These are phyloP conservation scores for Leccinum rimulosum DNA, from an alignment of 768 basidiomycete species.

Conservation along the genomic window DNA sequence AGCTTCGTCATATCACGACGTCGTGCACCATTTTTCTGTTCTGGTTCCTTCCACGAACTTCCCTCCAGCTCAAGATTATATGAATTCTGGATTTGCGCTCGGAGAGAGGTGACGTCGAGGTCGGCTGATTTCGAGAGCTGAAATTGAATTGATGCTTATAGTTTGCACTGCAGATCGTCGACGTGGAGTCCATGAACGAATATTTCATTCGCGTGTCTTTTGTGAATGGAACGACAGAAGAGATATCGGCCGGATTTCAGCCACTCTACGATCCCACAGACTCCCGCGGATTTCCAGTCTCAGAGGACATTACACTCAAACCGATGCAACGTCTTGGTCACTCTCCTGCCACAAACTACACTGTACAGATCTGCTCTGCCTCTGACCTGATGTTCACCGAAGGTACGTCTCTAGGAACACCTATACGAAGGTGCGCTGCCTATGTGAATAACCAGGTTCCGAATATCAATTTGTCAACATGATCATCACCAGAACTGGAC, in stretches of 20 bases:
- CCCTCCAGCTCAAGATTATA: constrained; percentile 11
- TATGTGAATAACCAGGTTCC: background rate
- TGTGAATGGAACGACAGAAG: background rate
- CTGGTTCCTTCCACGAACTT: constrained; percentile 23
- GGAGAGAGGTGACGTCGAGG: background rate
- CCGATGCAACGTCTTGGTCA: background rate
- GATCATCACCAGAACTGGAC: background rate
- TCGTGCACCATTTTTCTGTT: constrained; percentile 13
- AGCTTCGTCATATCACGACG: background rate
- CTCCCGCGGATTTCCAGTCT: background rate
- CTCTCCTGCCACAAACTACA: background rate
- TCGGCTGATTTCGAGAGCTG: background rate
- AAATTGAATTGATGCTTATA: background rate
- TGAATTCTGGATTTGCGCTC: too few relatives aligned
- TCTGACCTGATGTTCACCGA: background rate
- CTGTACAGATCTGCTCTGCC: background rate
- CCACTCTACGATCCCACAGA: background rate
- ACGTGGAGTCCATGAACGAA: constrained; percentile 4
- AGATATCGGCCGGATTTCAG: constrained; percentile 6
- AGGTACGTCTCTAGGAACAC: background rate
- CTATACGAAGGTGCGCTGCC: background rate
- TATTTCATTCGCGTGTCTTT: constrained; percentile 10
- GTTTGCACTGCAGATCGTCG: background rate
- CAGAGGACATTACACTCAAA: background rate
- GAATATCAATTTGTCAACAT: background rate